Evolutionary conservation across 257 asterid genomes (phyloP).

Genomic region (Gardenia jasminoides): DNA sequence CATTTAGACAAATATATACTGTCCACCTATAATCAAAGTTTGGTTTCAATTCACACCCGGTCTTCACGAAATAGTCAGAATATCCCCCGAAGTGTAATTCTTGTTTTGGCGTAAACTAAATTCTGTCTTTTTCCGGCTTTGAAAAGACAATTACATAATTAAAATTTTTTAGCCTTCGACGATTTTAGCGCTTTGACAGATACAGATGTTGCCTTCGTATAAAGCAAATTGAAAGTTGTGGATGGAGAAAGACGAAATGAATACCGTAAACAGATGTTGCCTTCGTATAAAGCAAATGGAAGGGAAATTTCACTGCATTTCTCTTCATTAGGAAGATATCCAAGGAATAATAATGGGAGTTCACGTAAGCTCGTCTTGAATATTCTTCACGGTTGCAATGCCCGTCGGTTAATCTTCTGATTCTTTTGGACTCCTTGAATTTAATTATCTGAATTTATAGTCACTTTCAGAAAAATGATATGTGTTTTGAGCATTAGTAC

Average conservation of each 20-base stretch:
- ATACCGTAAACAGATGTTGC: conserved; percentile 64
- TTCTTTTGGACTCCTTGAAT: neutral
- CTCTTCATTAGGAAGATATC: conserved; percentile 32
- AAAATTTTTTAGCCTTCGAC: no score
- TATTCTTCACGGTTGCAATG: conserved; percentile 77
- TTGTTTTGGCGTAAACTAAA: no score
- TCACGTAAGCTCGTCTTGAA: conserved; percentile 59
- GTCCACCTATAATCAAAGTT: no score
- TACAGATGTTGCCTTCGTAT: no score
- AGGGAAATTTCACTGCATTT: conserved; percentile 40
- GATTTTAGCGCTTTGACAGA: no score
- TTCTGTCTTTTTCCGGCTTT: no score
- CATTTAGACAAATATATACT: no score
- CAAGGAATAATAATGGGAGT: conserved; percentile 36
- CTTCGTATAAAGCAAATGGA: conserved; percentile 85
- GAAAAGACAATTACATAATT: no score
- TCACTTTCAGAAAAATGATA: neutral
- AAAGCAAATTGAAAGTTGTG: no score
- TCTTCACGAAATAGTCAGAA: no score
- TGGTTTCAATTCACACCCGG: no score
- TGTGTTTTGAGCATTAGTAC: neutral
- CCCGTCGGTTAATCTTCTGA: conserved; percentile 55
- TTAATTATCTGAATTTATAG: neutral
- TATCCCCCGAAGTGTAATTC: no score
- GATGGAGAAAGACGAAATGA: conserved; percentile 92